A percentile compares a stretch with the other conserved stretches of the same genome.
These are phyloP conservation scores for Tricholoma saponaceum DNA, from an alignment of 768 basidiomycete species.

Conservation along the genomic window DNA sequence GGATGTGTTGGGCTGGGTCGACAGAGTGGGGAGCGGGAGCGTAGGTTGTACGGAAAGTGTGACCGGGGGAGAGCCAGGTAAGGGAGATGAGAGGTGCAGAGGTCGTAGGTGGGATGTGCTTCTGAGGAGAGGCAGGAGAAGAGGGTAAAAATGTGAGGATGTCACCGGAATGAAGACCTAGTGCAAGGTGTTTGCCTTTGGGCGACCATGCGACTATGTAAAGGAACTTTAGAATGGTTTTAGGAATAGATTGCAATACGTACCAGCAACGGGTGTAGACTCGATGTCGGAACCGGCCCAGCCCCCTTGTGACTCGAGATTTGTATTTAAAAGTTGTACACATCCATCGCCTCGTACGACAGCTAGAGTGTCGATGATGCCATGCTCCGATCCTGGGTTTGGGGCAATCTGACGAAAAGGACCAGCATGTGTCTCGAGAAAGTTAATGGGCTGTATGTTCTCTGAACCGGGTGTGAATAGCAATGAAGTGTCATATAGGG, in stretches of 20 bases:
- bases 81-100: slow-evolving; percentile 46
- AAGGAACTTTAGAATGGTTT: neutral
- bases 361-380: slow-evolving; percentile 55
- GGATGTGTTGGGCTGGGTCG: slow-evolving; percentile 39
- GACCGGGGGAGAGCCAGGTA: slow-evolving; percentile 64
- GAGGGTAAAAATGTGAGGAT: slow-evolving; percentile 63
- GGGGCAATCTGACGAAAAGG: slow-evolving; percentile 52
- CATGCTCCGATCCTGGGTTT: slow-evolving; percentile 56
- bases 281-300: slow-evolving; percentile 43
- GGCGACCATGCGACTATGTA: slow-evolving; percentile 76
- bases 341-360: slow-evolving; percentile 43
- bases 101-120: slow-evolving; percentile 57
- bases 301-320: slow-evolving; percentile 53
- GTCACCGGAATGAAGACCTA: slow-evolving; percentile 67
- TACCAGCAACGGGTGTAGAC: slow-evolving; percentile 56
- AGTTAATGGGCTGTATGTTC: slow-evolving; percentile 43
- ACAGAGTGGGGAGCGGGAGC: slow-evolving; percentile 30
- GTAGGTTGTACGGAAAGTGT: slow-evolving; percentile 67
- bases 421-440: slow-evolving; percentile 40
- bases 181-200: slow-evolving; percentile 79
- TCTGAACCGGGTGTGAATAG: slow-evolving; percentile 45
- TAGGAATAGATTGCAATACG: slow-evolving; percentile 20
- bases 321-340: slow-evolving; percentile 60
- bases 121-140: slow-evolving; percentile 50
- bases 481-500: slow-evolving; percentile 52